These are phyloP conservation scores for Fusarium nematophilum DNA, from an alignment of 2,329 filamentous ascomycete species.

Conservation along the genomic window DNA sequence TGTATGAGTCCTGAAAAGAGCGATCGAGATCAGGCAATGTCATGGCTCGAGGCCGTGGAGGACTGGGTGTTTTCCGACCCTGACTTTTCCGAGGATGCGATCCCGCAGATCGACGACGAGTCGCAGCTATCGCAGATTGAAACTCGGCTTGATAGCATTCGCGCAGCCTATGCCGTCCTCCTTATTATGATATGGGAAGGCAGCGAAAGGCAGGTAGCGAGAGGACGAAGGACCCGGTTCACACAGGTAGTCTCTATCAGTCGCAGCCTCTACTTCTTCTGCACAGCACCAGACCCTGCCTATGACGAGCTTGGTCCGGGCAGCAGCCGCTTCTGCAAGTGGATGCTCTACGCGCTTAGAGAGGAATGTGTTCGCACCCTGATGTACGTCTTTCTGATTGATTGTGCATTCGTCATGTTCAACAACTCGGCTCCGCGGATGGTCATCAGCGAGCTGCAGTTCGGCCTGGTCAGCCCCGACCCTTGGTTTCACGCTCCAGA, in stretches of 20 bases:
- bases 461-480: constrained; percentile 14
- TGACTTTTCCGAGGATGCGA: constrained; percentile 5
- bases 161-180: constrained; percentile 16
- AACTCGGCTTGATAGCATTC: constrained; percentile 6
- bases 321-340: neutral
- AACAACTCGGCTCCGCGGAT: constrained; percentile 22
- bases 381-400: constrained; percentile 20
- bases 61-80: constrained; percentile 14
- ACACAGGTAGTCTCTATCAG: constrained; percentile 7
- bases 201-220: neutral
- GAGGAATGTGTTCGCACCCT: constrained; percentile 26
- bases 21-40: constrained; percentile 7
- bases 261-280: constrained; percentile 7
- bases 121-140: neutral
- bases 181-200: constrained; percentile 18
- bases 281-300: neutral
- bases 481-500: constrained; percentile 11
- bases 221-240: constrained; percentile 8
- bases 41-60: constrained; percentile 13
- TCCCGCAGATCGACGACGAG: constrained; percentile 5
- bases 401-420: constrained; percentile 30
- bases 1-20: constrained; percentile 1
- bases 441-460: constrained; percentile 13
- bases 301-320: neutral
- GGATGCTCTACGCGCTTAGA: neutral